These are phyloP conservation scores for Albugo candida DNA, from an alignment of 352 stramenopile genomes.

Conservation along the genomic window DNA sequence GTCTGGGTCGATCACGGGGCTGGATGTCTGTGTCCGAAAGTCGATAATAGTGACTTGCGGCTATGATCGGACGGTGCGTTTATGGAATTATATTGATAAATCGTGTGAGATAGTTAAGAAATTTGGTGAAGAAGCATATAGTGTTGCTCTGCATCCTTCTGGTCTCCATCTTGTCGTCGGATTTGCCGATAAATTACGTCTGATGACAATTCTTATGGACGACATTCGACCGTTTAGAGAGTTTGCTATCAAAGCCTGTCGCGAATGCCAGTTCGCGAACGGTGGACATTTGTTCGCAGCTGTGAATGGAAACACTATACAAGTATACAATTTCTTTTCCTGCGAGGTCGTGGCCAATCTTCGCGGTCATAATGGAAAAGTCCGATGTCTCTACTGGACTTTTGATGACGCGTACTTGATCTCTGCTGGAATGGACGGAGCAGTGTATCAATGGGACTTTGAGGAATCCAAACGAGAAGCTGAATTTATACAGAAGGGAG, in stretches of 20 bases:
- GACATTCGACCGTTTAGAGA: conserved; percentile 76
- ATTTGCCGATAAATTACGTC: conserved; percentile 79
- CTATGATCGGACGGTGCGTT: conserved; percentile 71
- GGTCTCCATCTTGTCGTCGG: conserved; percentile 79
- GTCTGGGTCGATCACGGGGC: conserved; percentile 47
- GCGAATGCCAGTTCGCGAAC: conserved; percentile 65
- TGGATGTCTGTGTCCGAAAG: conserved; percentile 87
- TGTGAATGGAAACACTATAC: conserved; percentile 85
- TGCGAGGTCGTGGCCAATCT: conserved; percentile 80
- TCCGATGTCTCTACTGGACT: conserved; percentile 77
- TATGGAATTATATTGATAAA: conserved; percentile 89
- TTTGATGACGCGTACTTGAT: conserved; percentile 73
- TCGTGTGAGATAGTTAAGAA: conserved; percentile 69
- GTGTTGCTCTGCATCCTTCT: conserved; percentile 78
- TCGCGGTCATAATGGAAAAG: conserved; percentile 85
- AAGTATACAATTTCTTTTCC: conserved; percentile 85
- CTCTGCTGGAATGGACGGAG: conserved; percentile 80
- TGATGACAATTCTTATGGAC: conserved; percentile 86
- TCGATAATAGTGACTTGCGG: conserved; percentile 80
- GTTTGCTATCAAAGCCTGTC: conserved; percentile 62
- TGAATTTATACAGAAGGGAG: conserved; percentile 87
- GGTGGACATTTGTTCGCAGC: conserved; percentile 86
- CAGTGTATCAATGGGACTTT: conserved; percentile 87
- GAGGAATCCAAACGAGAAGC: conserved; percentile 81
- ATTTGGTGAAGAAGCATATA: conserved; percentile 80